Evolutionary conservation across 495 filamentous ascomycete species (phyloP), one percentile per base, ranked within the genome.

Genomic region (Articulospora tetracladia): DNA sequence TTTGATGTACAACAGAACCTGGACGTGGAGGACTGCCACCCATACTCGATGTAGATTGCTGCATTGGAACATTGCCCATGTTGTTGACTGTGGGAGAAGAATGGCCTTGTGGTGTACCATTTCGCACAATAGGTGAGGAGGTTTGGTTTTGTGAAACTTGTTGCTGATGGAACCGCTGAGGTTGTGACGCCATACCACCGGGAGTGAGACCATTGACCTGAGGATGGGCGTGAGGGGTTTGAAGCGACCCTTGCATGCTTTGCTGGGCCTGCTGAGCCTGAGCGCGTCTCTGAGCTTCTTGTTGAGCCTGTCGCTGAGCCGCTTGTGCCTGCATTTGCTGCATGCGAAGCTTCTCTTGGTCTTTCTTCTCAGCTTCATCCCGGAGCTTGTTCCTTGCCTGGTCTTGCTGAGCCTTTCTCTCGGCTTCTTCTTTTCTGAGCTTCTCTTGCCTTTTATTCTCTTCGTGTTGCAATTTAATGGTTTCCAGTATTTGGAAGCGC

Each of bases 401-500:
- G 19, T 82, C 77, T 59, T 75, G 58, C 36, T 71, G 64, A 26
- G 86, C 77, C 54, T 84, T 77, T 71, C 90, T 89, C 50, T 83
- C 80, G 58, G 90, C 86, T 69, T 89, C 86, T 20, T 79, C 78
- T 66, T 82, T 80, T 68, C 81, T 79, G 53, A 73, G 59, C 62
- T 81, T 82, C 61, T 87, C 81, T 17, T 78, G 76, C 49, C 86
- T 86, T 32, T 82, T 83, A 65, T 83, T 86, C 67, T 95, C 92
- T 58, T 86, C 86, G 51, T 89, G 87, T 55, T 87, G 83, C 60
- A 81, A 78, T 64, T 87, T 89, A 66, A 99, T 96, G 36, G 89
- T 87, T 36, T 90, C 90, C 24, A 99, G 80, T 1, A 89, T 80
- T 75, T 97, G 97, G 76, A 96, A 97, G 13, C 87, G 80, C 55